These are phyloP conservation scores for Gamarada debralockiae DNA, from an alignment of 495 filamentous ascomycete species.

Conservation along the genomic window DNA sequence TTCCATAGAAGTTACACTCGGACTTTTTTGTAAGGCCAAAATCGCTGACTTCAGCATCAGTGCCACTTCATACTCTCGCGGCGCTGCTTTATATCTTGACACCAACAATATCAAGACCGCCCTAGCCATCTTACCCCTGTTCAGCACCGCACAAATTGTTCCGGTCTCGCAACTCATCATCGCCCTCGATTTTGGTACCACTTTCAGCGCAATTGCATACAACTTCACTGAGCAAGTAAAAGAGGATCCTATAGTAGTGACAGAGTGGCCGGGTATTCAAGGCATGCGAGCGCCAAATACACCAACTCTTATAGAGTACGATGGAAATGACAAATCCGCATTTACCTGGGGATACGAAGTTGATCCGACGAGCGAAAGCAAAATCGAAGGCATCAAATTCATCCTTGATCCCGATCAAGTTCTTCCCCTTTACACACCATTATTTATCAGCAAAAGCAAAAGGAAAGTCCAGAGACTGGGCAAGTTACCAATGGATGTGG, in stretches of 20 bases:
- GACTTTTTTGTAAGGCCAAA: too few relatives aligned
- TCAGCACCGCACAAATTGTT: too few relatives aligned
- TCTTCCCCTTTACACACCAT: slow-evolving; percentile 20
- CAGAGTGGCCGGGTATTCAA: slow-evolving; percentile 18
- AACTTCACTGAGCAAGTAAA: slow-evolving; percentile 18
- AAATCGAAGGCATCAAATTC: slow-evolving; percentile 28
- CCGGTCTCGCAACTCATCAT: slow-evolving; percentile 25
- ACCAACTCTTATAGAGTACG: slow-evolving; percentile 24
- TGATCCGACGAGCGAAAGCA: not conserved
- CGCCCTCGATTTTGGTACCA: slow-evolving; percentile 30
- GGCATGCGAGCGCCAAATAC: too few relatives aligned
- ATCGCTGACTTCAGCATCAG: too few relatives aligned
- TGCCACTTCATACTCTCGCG: too few relatives aligned
- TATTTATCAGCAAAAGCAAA: slow-evolving; percentile 9
- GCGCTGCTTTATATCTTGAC: too few relatives aligned
- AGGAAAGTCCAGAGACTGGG: not conserved
- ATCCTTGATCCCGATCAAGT: slow-evolving; percentile 32
- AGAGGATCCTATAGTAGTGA: slow-evolving; percentile 8
- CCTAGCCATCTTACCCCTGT: too few relatives aligned
- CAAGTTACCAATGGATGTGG: too few relatives aligned
- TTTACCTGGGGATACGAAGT: slow-evolving; percentile 22
- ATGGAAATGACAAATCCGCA: slow-evolving; percentile 1
- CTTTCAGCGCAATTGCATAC: slow-evolving; percentile 26
- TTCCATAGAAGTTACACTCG: too few relatives aligned
- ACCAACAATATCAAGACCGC: too few relatives aligned